phyloP scores from a whole-genome alignment of 352 stramenopile genomes.

The Phytopythium kandeliae region DNA sequence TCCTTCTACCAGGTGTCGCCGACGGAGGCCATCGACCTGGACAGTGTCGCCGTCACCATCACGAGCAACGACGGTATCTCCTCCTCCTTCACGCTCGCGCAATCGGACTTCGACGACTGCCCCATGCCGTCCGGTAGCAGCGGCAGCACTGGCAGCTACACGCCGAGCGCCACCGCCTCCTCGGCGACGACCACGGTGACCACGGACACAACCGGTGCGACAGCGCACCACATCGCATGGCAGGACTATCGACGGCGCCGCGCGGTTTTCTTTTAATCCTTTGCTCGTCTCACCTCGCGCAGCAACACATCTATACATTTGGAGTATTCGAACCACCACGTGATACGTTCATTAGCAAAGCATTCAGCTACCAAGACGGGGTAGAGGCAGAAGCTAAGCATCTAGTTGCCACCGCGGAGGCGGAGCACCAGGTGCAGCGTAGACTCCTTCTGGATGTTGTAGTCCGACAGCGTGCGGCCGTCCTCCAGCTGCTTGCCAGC shows the following conservation, averaged over 20 bases:
- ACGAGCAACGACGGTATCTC: conserved; percentile 85
- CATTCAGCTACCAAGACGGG: not conserved
- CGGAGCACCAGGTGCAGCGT: conserved; percentile 91
- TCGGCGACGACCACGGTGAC: conserved; percentile 16
- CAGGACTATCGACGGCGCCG: conserved; percentile 29
- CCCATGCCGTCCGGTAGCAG: conserved; percentile 29
- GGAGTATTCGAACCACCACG: not conserved
- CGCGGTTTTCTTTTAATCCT: conserved; percentile 23
- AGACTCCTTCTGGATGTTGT: conserved; percentile 94
- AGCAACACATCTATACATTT: no score
- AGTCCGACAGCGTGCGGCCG: conserved; percentile 85
- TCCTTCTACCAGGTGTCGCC: conserved; percentile 82
- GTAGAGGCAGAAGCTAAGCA: not conserved
- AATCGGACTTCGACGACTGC: conserved; percentile 30
- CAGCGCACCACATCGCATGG: conserved; percentile 27
- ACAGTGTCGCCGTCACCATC: conserved; percentile 71
- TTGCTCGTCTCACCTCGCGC: no score
- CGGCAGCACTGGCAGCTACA: conserved; percentile 5
- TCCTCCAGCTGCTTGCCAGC: conserved; percentile 94
- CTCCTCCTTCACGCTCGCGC: conserved; percentile 70
- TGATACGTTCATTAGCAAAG: conserved; percentile 7
- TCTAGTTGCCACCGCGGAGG: conserved; percentile 49
- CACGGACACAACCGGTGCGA: conserved; percentile 24
- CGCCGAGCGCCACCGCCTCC: conserved; percentile 6
- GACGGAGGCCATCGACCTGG: conserved; percentile 22